phyloP scores from a whole-genome alignment of 768 basidiomycete genomes.

The Flagelloscypha sp. region DNA sequence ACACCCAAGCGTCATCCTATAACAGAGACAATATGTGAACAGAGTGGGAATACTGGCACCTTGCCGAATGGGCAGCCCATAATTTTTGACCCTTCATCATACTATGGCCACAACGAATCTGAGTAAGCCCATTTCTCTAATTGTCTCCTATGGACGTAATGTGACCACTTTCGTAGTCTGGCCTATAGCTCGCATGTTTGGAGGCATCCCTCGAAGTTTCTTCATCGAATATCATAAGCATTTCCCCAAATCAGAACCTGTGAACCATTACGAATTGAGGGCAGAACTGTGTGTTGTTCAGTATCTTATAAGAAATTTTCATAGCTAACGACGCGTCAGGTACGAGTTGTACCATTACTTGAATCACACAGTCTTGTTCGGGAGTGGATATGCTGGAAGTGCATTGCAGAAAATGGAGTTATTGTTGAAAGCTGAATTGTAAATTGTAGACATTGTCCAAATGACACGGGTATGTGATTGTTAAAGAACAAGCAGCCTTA shows the following conservation, averaged over 20 bases:
- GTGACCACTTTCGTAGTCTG: slow-evolving; percentile 34
- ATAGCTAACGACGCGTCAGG: too few species aligned
- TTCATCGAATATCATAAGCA: slow-evolving; percentile 57
- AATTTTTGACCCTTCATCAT: slow-evolving; percentile 73
- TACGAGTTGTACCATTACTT: slow-evolving; percentile 77
- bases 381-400: slow-evolving; percentile 46
- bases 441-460: not conserved
- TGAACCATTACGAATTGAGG: slow-evolving; percentile 54
- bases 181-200: slow-evolving; percentile 76
- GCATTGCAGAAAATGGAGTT: slow-evolving; percentile 39
- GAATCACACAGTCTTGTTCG: slow-evolving; percentile 74
- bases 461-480: slow-evolving; percentile 1
- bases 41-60: slow-evolving; percentile 71
- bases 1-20: not conserved
- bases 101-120: slow-evolving; percentile 74
- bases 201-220: slow-evolving; percentile 60
- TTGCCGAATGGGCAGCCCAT: slow-evolving; percentile 52
- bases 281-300: too few species aligned
- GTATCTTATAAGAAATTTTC: too few species aligned
- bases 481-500: not conserved
- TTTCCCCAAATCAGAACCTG: slow-evolving; percentile 57
- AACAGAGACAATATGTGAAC: not conserved
- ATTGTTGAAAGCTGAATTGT: slow-evolving; percentile 12
- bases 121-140: slow-evolving; percentile 41
- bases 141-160: not conserved